Evolutionary conservation across 345 rosid genomes (phyloP).

Genomic region (Luvunga scandens): DNA sequence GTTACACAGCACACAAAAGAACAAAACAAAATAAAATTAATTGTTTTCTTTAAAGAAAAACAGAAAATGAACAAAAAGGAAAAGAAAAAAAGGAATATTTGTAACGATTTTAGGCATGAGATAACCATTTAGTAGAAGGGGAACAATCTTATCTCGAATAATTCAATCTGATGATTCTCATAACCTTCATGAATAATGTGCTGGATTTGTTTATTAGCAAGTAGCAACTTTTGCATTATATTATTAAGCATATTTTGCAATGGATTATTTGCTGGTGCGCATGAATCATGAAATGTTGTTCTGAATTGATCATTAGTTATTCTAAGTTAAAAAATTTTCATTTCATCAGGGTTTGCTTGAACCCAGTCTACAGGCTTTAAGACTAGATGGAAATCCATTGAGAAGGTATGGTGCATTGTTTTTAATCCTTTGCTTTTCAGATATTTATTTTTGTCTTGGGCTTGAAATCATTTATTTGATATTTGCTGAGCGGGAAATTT

Average conservation of each 20-base stretch:
- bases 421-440: neutral
- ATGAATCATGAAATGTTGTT: neutral
- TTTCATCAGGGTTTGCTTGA: slow-evolving; percentile 74
- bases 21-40: neutral
- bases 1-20: neutral
- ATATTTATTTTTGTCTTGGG: neutral
- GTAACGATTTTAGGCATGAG: neutral
- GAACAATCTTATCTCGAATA: neutral
- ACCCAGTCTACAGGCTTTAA: slow-evolving; percentile 66
- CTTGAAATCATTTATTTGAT: neutral
- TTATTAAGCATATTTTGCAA: neutral
- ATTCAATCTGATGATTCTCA: neutral
- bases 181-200: neutral
- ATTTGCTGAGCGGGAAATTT: neutral
- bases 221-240: neutral
- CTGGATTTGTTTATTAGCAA: neutral
- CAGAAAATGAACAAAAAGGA: neutral
- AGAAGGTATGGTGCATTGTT: slow-evolving; percentile 55
- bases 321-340: slow-evolving; percentile 2
- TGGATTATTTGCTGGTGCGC: neutral
- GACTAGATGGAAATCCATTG: slow-evolving; percentile 86
- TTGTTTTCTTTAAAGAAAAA: too few species aligned
- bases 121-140: neutral
- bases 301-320: neutral
- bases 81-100: neutral